phyloP scores from a whole-genome alignment of 441 rosid species.

The Euphorbia corollata region DNA sequence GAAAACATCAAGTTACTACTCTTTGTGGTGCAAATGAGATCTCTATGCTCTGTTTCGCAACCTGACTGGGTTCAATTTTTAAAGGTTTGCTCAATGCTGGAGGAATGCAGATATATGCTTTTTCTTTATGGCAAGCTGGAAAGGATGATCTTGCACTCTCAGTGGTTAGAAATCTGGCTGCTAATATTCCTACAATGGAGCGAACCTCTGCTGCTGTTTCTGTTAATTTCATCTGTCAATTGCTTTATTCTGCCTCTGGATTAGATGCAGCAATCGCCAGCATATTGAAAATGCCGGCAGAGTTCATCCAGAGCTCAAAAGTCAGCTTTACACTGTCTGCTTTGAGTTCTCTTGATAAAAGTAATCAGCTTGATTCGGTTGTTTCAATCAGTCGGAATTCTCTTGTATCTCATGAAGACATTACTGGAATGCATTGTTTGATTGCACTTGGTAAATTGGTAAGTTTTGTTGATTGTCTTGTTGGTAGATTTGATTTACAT shows the following conservation, averaged over 20 bases:
- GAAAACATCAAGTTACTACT: neutral
- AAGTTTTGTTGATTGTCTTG: slow-evolving; percentile 27
- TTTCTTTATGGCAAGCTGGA: slow-evolving; percentile 78
- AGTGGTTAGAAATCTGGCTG: slow-evolving; percentile 53
- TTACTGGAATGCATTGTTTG: slow-evolving; percentile 62
- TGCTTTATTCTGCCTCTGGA: slow-evolving; percentile 73
- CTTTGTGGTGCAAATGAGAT: neutral
- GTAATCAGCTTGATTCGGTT: slow-evolving; percentile 50
- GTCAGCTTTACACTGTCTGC: slow-evolving; percentile 66
- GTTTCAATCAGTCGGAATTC: slow-evolving; percentile 51
- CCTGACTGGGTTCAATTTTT: slow-evolving; percentile 10
- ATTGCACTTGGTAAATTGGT: slow-evolving; percentile 77
- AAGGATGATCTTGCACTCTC: slow-evolving; percentile 58
- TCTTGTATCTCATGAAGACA: slow-evolving; percentile 50
- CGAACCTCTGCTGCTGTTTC: slow-evolving; percentile 43
- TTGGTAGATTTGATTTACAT: slow-evolving; percentile 2
- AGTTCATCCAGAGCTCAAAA: slow-evolving; percentile 55
- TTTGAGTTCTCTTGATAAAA: slow-evolving; percentile 69
- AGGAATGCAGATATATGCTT: slow-evolving; percentile 77
- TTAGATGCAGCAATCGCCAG: slow-evolving; percentile 53
- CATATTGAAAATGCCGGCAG: slow-evolving; percentile 73
- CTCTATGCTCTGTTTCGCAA: neutral
- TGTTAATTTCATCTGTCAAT: slow-evolving; percentile 74
- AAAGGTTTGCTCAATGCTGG: slow-evolving; percentile 65
- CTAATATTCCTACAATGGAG: slow-evolving; percentile 53